Evolutionary conservation across 148 eudicot species (phyloP), one percentile per base, ranked within the genome.

Genomic region (Rhododendron ovatum): DNA sequence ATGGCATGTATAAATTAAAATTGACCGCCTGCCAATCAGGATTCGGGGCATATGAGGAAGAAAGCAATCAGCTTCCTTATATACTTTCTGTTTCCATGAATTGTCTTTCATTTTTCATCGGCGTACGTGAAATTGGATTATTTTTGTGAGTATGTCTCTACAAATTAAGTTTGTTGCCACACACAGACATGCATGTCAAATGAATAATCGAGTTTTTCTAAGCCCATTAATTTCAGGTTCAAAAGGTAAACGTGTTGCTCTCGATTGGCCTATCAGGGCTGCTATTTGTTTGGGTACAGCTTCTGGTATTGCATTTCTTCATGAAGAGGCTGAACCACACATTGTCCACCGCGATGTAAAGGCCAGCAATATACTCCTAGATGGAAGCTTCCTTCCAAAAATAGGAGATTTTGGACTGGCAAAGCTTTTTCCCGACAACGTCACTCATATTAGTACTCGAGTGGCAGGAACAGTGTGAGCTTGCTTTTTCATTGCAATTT

Each of bases 251-350:
- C 35, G n/a, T 20, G n/a, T 79, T 51, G 65, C 63, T 78, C 74
- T 90, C 37, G 47, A 63, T 69, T 90, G 91, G 91, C 20, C 67
- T 26, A 43, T 1, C 37, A 88, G 91, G 53, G 88, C 87, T 77
- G 87, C 89, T 20, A 88, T 90, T 81, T 86, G 88, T 82, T 14
- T 43, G 33, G 91, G 91, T 15, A 55, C 86, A 41, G 87, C 91
- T 86, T 86, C 85, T 86, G 91, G 88, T 41, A 88, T 90, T 76
- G 90, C 86, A 22, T 88, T 86, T 86, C 88, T 90, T 53, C 90
- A 90, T 7, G 82, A 84, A 55, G 91, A 84, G 14, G 74, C 81
- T 24, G 45, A 20, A 74, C 89, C 77, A 33, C 53, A 5, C 76
- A 74, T 90, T 86, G 83, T 90, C 28, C 90, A 90, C 76, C 74